Base-by-base conservation (phyloP, 2,329 filamentous ascomycete species). In the Botrytis tulipae region DNA sequence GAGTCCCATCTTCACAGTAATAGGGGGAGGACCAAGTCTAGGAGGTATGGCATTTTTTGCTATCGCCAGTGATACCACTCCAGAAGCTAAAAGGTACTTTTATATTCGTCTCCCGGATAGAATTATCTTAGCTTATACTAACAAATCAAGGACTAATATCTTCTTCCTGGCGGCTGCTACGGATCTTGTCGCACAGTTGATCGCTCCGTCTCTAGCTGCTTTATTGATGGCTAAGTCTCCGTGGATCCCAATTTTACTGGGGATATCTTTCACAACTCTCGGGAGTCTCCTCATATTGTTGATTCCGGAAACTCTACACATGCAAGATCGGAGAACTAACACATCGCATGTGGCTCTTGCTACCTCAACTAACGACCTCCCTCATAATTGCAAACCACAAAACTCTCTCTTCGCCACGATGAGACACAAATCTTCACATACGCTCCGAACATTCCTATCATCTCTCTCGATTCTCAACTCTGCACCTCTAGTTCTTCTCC, bases 1-100 rank as follows among this genome's bases (percentile, higher is more conserved):
- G 2, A 74, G 78, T 3, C 80, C 82, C 4, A 57, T 81, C 1
- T 78, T 80, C 46, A 67, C 60, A 20, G 63, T 83, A 3, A 74
- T 82, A 32, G 83, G 83, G 3, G 83, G 83, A 16, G 83, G 83
- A 0, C 78, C 80, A 66, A 77, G 80, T 5, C 81, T 82, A 9
- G 65, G 80, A 4, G 48, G 71, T 1, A 81, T 82, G 42, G 77
- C 78, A 8, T 74, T 84, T 32, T 80, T 78, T 46, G 81, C 82
- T 42, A 82, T 84, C 65, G 76, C 79, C 8, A 80, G 79, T 14
- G 83, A 84, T 74, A 76, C 84, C 25, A 79, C 82, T 1, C 78
- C 81, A 0, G 82, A 83, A 42, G 80, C 80, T 5, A 79, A 80
- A 40, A 42, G 61, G 61, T 63, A 82, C 81, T 82, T 16, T 82